Base-by-base conservation (phyloP, 2,329 filamentous ascomycete genomes). In the Fusarium sp. region DNA sequence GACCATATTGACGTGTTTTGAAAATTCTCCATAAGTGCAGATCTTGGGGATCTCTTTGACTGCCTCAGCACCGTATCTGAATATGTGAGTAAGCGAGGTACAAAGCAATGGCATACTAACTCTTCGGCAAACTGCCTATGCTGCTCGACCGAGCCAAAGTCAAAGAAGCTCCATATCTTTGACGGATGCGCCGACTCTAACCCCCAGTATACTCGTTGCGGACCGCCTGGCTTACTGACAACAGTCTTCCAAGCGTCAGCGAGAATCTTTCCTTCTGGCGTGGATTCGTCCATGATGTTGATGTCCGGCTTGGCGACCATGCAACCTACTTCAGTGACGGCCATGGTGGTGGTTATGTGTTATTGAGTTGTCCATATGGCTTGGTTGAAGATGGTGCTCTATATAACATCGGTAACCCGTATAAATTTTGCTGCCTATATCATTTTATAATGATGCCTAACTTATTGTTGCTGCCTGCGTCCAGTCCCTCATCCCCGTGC, bases 81-180 rank as follows among this genome's bases (percentile, higher is more conserved):
- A 4, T 2, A 1, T 3, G 5, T 54, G 6, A 50, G 28, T 32
- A 15, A 3, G 4, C 15, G 1, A 8, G 5, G 5, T 2, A 4
- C 2, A 34, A 7, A 7, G 12, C 8, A 5, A 6, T 5, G 7
- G 26, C 5, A 7, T 6, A 47, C 53, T 38, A 25, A 58, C 60
- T 41, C 32, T 10, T 40, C n/a, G 2, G 60, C 60, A 10, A 64
- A 64, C 1, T 0, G 15, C 0, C 25, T 15, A 12, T 64, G 58
- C 13, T 64, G 60, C 5, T 58, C 47, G 1, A 62, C 13, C 0
- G 60, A 58, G 7, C 44, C 53, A 28, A 51, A 64, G 25, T 64
- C 60, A 11, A 64, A 64, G 24, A 64, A 62, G 8, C 29, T 32
- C 60, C 60, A 64, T 5, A 64, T 1, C 7, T 38, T 62, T 0